Conservation (phyloP, 1,139 yeast species). For the Scheffersomyces cryptocercus region DNA sequence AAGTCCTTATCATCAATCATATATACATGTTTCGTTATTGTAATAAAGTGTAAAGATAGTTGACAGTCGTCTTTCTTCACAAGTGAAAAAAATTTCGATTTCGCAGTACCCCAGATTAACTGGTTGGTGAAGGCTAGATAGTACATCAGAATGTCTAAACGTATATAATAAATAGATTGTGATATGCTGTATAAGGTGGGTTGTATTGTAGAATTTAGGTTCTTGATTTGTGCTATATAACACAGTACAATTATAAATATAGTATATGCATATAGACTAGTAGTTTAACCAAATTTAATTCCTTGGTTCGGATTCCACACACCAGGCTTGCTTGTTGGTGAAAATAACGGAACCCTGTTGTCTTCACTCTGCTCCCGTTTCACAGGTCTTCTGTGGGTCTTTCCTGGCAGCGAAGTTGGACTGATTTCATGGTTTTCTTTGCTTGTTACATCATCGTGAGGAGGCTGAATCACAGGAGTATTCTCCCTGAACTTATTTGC, state of each 20-base stretch:
- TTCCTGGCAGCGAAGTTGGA: not conserved
- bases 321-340: slow-evolving; percentile 14
- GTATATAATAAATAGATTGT: too few relatives aligned
- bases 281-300: slow-evolving; percentile 26
- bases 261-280: not conserved
- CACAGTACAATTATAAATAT: too few relatives aligned
- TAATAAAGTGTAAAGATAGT: too few relatives aligned
- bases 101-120: too few relatives aligned
- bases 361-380: not conserved
- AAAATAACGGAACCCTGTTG: slow-evolving; percentile 1
- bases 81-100: too few relatives aligned
- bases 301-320: slow-evolving; percentile 36
- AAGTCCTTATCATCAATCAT: not conserved
- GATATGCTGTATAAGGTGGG: too few relatives aligned
- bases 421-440: not conserved
- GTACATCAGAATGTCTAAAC: too few relatives aligned
- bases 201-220: too few relatives aligned
- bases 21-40: not conserved
- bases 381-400: not conserved
- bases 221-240: too few relatives aligned
- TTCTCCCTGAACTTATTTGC: not conserved
- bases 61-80: too few relatives aligned
- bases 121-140: too few relatives aligned
- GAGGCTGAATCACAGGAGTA: slow-evolving; percentile 1
- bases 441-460: not conserved